phyloP scores from a whole-genome alignment of 441 rosid species.

The Sinapis alba region DNA sequence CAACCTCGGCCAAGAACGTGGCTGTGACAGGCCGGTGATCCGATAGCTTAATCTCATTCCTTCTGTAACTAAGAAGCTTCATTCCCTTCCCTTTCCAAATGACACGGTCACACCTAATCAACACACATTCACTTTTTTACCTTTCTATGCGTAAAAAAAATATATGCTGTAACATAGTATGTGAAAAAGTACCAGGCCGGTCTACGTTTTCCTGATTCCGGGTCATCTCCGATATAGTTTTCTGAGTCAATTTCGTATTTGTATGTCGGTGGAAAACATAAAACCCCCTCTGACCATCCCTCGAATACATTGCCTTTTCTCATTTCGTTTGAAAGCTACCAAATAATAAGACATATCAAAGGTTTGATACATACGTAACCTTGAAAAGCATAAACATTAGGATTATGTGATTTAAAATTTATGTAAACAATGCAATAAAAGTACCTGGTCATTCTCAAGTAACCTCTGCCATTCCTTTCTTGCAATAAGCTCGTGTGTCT shows the following conservation, averaged over 20 bases:
- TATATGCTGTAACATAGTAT: background rate
- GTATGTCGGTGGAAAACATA: slow-evolving; percentile 86
- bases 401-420: background rate
- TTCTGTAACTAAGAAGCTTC: slow-evolving; percentile 66
- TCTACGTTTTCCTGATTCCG: slow-evolving; percentile 74
- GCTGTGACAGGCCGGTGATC: slow-evolving; percentile 97
- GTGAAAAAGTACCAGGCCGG: slow-evolving; percentile 82
- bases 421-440: background rate
- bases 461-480: slow-evolving; percentile 70
- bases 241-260: slow-evolving; percentile 81
- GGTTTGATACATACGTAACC: background rate
- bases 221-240: slow-evolving; percentile 74
- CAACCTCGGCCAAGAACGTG: slow-evolving; percentile 72
- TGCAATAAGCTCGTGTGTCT: slow-evolving; percentile 65
- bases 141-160: background rate
- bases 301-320: slow-evolving; percentile 73
- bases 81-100: slow-evolving; percentile 84
- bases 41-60: slow-evolving; percentile 74
- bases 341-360: slow-evolving; percentile 12
- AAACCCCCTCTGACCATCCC: slow-evolving; percentile 87
- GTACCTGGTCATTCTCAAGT: slow-evolving; percentile 87
- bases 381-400: background rate
- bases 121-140: background rate
- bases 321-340: slow-evolving; percentile 73
- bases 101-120: slow-evolving; percentile 88